These are phyloP conservation scores for Gracilaria domingensis DNA, from an alignment of 23 red algal species.

Conservation along the genomic window DNA sequence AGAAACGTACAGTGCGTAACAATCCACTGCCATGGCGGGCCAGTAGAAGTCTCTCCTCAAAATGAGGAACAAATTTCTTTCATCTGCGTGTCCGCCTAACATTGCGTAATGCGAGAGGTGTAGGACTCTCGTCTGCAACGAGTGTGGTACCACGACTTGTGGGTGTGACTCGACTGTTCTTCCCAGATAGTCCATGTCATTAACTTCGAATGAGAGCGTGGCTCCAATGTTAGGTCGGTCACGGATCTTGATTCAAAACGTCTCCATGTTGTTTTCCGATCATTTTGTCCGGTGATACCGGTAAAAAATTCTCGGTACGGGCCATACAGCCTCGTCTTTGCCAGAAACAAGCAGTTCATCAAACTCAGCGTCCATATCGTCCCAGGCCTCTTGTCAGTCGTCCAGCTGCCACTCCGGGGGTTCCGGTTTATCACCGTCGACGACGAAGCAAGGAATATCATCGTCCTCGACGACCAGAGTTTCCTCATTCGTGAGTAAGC, in stretches of 20 bases:
- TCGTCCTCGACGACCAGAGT: no score
- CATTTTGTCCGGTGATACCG: slow-evolving; percentile 13
- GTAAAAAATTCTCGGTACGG: background rate
- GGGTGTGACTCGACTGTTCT: background rate
- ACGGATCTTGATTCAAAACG: background rate
- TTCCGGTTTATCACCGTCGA: no score
- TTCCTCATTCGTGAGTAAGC: no score
- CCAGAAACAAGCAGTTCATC: no score
- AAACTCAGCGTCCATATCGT: no score
- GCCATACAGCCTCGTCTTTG: background rate
- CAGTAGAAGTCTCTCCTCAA: background rate
- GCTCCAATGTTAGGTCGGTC: background rate
- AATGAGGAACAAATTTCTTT: background rate
- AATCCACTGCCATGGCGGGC: background rate
- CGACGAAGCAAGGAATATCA: no score
- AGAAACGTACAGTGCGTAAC: background rate
- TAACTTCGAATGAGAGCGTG: background rate
- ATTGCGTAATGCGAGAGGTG: background rate
- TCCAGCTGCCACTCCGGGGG: no score
- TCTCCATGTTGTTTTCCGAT: slow-evolving; percentile 3
- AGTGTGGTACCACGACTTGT: background rate
- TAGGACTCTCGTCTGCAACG: background rate
- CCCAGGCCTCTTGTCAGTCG: no score
- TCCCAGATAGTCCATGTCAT: background rate
- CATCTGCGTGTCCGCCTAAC: background rate